These are phyloP conservation scores for Tylopilus intermedius DNA, from an alignment of 768 basidiomycete genomes.

Conservation along the genomic window DNA sequence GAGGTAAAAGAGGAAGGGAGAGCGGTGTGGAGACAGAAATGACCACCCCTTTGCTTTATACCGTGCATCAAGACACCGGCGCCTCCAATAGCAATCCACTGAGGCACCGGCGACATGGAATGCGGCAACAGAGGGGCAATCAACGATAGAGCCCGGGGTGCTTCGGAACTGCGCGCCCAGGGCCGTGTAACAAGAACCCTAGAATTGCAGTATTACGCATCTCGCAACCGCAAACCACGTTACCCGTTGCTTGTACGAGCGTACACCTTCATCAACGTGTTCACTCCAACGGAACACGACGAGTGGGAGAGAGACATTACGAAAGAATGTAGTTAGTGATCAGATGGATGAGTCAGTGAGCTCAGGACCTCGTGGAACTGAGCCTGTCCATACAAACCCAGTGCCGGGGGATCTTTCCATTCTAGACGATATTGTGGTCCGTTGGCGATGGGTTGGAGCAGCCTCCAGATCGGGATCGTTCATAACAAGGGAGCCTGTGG, in stretches of 20 bases:
- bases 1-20: neutral
- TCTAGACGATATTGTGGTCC: constrained; percentile 16
- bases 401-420: constrained; percentile 14
- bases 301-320: constrained; percentile 20
- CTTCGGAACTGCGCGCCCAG: constrained; percentile 17
- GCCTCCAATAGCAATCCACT: constrained; percentile 3
- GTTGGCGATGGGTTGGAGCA: constrained; percentile 2
- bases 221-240: constrained; percentile 13
- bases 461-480: constrained; percentile 10
- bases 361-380: constrained; percentile 19
- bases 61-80: constrained; percentile 3
- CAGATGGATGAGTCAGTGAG: constrained; percentile 9
- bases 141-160: constrained; percentile 4
- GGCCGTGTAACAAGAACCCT: constrained; percentile 19
- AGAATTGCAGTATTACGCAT: constrained; percentile 11
- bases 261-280: constrained; percentile 4
- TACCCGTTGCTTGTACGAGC: constrained; percentile 5
- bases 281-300: constrained; percentile 2
- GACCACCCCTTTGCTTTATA: constrained; percentile 19
- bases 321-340: constrained; percentile 6
- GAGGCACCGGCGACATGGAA: constrained; percentile 3
- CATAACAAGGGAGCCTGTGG: neutral
- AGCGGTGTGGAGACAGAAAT: neutral
- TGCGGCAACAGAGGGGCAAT: constrained; percentile 12
- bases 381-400: constrained; percentile 3